Evolutionary conservation across 176 grass and related monocot genomes (phyloP).

Genomic region (Tillandsia fasciculata): DNA sequence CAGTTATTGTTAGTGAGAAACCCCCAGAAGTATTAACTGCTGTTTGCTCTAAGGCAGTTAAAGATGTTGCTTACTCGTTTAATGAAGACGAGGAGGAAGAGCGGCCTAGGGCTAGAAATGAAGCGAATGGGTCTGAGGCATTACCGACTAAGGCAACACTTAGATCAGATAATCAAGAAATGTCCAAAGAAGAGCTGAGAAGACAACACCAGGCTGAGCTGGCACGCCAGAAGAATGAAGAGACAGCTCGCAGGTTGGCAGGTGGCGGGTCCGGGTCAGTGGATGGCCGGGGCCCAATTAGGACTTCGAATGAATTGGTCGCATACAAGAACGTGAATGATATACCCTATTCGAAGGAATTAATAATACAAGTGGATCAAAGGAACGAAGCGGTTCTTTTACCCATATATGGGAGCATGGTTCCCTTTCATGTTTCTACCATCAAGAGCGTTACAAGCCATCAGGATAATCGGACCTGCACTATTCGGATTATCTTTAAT

Average conservation of each 20-base stretch:
- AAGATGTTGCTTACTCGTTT: conserved; percentile 55
- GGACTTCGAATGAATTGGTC: conserved; percentile 55
- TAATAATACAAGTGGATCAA: conserved; percentile 75
- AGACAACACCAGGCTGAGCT: conserved; percentile 83
- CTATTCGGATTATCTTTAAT: conserved; percentile 70
- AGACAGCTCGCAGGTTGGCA: conserved; percentile 61
- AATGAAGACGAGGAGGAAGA: conserved; percentile 66
- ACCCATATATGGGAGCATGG: conserved; percentile 76
- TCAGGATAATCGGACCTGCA: conserved; percentile 62
- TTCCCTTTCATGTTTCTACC: conserved; percentile 88
- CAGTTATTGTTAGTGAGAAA: conserved; percentile 55
- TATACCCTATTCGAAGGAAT: conserved; percentile 46
- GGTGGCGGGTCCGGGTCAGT: conserved; percentile 44
- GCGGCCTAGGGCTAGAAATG: conserved; percentile 10
- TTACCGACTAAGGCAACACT: conserved; percentile 54
- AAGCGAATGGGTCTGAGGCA: neutral
- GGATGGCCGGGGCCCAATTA: conserved; percentile 35
- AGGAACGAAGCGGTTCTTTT: conserved; percentile 85
- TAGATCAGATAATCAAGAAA: conserved; percentile 63
- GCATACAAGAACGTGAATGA: conserved; percentile 80
- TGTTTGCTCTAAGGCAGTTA: conserved; percentile 64
- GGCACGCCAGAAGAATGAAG: conserved; percentile 79
- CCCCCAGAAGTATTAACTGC: conserved; percentile 50
- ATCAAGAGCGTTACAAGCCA: conserved; percentile 72
- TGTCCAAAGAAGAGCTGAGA: conserved; percentile 83